These are phyloP conservation scores for Diphasiastrum complanatum DNA, from an alignment of 83 land plant species.

Conservation along the genomic window DNA sequence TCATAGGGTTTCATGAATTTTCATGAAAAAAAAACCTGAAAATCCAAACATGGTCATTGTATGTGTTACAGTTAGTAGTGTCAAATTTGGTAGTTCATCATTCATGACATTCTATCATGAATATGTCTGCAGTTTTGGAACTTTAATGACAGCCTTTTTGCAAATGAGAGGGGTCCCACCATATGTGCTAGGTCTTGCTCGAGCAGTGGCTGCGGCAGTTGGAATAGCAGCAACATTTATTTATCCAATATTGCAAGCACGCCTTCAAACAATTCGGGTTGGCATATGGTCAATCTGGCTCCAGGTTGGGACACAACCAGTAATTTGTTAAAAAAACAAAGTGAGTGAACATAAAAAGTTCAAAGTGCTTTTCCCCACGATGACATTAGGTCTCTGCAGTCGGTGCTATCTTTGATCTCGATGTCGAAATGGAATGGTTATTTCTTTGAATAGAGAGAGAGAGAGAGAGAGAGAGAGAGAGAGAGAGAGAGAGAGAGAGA, in stretches of 20 bases:
- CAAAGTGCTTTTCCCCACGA: no score
- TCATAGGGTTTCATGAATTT: no score
- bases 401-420: not conserved
- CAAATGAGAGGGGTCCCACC: conserved; percentile 79
- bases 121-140: conserved; percentile 64
- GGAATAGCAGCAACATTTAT: conserved; percentile 73
- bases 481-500: no score
- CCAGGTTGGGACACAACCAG: no score
- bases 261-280: conserved; percentile 59
- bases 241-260: conserved; percentile 65
- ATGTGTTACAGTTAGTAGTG: no score
- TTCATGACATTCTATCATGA: not conserved
- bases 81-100: not conserved
- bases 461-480: no score
- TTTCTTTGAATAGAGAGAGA: no score
- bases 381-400: not conserved
- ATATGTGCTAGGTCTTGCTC: conserved; percentile 67
- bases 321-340: no score
- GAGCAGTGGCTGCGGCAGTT: conserved; percentile 62
- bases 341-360: no score
- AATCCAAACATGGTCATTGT: no score
- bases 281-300: conserved; percentile 93
- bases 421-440: no score
- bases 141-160: conserved; percentile 82
- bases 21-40: no score